phyloP scores from a whole-genome alignment of 1,284 basidiomycete species.

The Cystodermella granulosa region DNA sequence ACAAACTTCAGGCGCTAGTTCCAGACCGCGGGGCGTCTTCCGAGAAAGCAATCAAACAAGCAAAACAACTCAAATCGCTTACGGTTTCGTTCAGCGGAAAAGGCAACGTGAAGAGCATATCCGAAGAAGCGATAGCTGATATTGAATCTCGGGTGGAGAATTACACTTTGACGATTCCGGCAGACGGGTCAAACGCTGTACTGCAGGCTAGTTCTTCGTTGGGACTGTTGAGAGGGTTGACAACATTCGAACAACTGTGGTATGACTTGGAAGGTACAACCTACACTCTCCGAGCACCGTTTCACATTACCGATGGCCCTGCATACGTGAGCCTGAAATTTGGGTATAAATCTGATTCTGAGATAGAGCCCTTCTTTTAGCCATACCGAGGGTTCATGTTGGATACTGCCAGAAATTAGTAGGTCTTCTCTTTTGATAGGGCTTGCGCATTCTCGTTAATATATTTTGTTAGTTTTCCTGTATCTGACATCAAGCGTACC shows the following conservation, averaged over 20 bases:
- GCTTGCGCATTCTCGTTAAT: background rate
- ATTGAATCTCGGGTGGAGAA: slow-evolving; percentile 59
- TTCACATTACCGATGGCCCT: slow-evolving; percentile 52
- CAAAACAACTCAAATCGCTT: slow-evolving; percentile 42
- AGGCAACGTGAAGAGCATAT: slow-evolving; percentile 49
- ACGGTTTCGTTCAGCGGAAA: slow-evolving; percentile 33
- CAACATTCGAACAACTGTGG: slow-evolving; percentile 78
- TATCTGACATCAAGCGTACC: slow-evolving; percentile 61
- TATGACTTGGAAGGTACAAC: slow-evolving; percentile 50
- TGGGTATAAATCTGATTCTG: background rate
- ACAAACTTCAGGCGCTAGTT: slow-evolving; percentile 48
- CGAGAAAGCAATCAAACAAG: slow-evolving; percentile 29
- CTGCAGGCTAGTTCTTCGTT: slow-evolving; percentile 68
- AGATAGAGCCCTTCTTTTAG: slow-evolving; percentile 33
- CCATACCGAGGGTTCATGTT: slow-evolving; percentile 77
- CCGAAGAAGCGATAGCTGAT: slow-evolving; percentile 51
- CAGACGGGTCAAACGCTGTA: slow-evolving; percentile 54
- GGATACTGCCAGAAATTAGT: slow-evolving; percentile 53
- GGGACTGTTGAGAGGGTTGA: slow-evolving; percentile 76
- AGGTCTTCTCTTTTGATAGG: background rate
- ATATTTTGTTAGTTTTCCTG: slow-evolving; percentile 48
- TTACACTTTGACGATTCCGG: slow-evolving; percentile 62
- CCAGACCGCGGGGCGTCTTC: slow-evolving; percentile 46
- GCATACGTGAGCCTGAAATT: slow-evolving; percentile 52
- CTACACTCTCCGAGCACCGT: slow-evolving; percentile 58